phyloP scores from a whole-genome alignment of 345 rosid species.

The Salix suchowensis region DNA sequence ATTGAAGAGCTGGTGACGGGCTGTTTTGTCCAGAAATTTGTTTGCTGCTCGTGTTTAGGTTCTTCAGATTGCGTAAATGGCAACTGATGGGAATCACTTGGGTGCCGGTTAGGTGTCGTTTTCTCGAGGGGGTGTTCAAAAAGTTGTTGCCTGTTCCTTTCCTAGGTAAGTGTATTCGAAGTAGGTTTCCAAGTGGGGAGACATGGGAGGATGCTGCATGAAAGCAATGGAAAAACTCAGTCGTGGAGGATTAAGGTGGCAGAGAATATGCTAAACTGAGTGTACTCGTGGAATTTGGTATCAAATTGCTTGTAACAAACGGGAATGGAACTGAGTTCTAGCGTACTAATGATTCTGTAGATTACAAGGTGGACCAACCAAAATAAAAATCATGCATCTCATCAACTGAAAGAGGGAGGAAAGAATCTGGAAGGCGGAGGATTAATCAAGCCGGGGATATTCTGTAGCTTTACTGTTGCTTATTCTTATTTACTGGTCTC shows the following conservation, averaged over 20 bases:
- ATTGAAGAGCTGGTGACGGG: background rate
- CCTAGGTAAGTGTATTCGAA: background rate
- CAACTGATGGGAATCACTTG: background rate
- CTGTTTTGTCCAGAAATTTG: background rate
- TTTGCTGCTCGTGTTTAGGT: background rate
- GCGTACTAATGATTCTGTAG: background rate
- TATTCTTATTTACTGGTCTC: background rate
- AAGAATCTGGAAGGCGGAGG: conserved; percentile 2
- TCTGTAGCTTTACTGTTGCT: background rate
- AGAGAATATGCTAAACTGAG: conserved; percentile 12
- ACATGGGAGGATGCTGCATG: conserved; percentile 1
- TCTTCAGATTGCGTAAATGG: background rate
- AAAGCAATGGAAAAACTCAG: conserved; percentile 7
- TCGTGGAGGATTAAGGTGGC: conserved; percentile 1
- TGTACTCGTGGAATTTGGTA: conserved; percentile 8
- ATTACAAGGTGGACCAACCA: background rate
- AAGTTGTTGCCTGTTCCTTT: conserved; percentile 10
- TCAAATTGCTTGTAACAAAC: conserved; percentile 4
- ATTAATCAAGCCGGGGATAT: conserved; percentile 5
- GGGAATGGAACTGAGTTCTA: background rate
- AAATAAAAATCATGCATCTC: background rate
- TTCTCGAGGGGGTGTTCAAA: background rate
- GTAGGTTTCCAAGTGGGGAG: conserved; percentile 16
- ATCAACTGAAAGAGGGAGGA: background rate
- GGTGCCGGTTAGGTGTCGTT: conserved; percentile 6